These are phyloP conservation scores for Aspergillus sclerotialis DNA, from an alignment of 2,329 filamentous ascomycete species.

Conservation along the genomic window DNA sequence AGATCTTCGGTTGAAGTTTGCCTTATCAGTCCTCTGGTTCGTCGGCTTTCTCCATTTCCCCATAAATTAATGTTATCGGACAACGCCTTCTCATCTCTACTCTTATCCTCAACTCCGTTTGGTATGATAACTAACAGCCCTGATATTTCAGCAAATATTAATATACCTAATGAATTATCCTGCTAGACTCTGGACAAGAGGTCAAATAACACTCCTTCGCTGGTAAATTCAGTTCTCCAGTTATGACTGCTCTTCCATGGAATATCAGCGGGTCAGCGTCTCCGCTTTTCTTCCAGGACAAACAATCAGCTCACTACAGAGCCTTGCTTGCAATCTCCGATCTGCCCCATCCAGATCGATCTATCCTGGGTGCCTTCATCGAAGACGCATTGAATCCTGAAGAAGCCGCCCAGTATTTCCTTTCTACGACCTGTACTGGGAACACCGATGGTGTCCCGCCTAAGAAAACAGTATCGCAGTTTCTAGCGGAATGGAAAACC, in stretches of 20 bases:
- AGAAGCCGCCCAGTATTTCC: constrained; percentile 9
- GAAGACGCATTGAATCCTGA: constrained; percentile 8
- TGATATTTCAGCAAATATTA: no score
- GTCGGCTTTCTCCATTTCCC: no score
- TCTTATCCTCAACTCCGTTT: no score
- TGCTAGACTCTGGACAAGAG: no score
- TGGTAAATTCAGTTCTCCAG: no score
- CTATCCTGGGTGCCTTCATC: constrained; percentile 10
- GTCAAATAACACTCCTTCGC: no score
- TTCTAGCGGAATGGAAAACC: constrained; percentile 8
- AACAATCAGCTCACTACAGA: constrained; percentile 8
- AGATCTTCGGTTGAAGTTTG: no score
- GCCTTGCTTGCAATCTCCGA: constrained; percentile 9
- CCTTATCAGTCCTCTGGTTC: no score
- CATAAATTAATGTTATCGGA: no score
- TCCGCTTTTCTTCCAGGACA: constrained; percentile 12
- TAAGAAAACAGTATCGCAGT: constrained; percentile 1
- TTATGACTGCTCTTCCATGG: constrained; percentile 5
- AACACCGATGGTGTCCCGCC: background rate
- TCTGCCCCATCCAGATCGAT: constrained; percentile 11
- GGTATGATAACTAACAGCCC: no score
- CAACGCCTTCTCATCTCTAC: no score
- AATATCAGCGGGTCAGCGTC: constrained; percentile 12
- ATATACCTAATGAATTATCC: no score
- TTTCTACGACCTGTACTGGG: constrained; percentile 1